Evolutionary conservation across 2,329 filamentous ascomycete genomes (phyloP).

Genomic region (Trichoderma guizhouense): DNA sequence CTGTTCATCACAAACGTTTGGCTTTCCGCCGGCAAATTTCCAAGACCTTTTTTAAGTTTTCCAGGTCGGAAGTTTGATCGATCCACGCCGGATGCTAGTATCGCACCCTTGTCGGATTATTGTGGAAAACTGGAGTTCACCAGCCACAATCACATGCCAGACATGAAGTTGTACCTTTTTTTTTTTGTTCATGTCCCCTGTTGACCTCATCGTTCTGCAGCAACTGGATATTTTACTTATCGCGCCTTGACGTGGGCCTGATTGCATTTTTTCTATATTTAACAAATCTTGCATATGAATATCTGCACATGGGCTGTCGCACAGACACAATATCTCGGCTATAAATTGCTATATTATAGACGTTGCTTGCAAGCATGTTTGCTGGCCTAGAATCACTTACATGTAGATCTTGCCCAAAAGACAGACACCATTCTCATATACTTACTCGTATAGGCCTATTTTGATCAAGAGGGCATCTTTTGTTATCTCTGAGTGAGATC

Average conservation of each 20-base stretch:
- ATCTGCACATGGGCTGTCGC: background rate
- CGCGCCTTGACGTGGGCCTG: background rate
- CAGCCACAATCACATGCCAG: constrained; percentile 36
- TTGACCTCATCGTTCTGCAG: background rate
- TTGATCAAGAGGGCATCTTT: background rate
- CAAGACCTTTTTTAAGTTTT: constrained; percentile 5
- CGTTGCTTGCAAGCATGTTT: background rate
- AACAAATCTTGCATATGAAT: background rate
- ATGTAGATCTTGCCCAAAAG: background rate
- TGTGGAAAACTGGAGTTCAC: constrained; percentile 17
- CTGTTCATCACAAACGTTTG: background rate
- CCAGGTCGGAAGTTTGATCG: constrained; percentile 16
- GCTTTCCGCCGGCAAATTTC: background rate
- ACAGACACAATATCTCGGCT: background rate
- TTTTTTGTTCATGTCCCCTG: background rate
- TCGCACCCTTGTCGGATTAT: background rate
- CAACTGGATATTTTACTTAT: background rate
- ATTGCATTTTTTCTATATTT: background rate
- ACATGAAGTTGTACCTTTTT: background rate
- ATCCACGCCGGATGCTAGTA: constrained; percentile 9
- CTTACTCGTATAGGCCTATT: background rate
- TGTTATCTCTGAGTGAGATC: background rate
- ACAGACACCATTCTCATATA: background rate
- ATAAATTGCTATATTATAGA: background rate
- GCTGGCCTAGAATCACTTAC: background rate